These are phyloP conservation scores for Borealophlyctis nickersoniae DNA, from an alignment of 192 early-diverging fungal species.

Conservation along the genomic window DNA sequence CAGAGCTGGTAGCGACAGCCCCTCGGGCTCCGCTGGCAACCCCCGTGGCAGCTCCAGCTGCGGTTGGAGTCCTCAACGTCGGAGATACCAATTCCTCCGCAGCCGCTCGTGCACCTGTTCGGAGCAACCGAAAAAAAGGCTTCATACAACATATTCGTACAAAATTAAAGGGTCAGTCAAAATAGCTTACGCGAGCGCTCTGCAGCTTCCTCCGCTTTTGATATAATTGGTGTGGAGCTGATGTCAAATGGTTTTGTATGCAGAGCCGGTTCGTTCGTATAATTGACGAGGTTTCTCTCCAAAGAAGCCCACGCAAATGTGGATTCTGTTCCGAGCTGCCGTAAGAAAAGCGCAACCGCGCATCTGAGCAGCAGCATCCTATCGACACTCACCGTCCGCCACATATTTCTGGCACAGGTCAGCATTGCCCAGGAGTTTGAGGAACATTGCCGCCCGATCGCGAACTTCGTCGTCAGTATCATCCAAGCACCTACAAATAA, in stretches of 20 bases:
- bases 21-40: not conserved
- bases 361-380: not conserved
- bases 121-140: no score
- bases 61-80: not conserved
- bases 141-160: no score
- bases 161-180: no score
- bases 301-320: slow-evolving; percentile 82
- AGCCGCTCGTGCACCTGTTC: slow-evolving; percentile 33
- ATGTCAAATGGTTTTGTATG: slow-evolving; percentile 74
- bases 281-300: slow-evolving; percentile 84
- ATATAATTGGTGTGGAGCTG: slow-evolving; percentile 72
- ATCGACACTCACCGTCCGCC: slow-evolving; percentile 67
- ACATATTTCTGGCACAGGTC: slow-evolving; percentile 65
- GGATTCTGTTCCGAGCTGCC: slow-evolving; percentile 50
- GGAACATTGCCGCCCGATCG: slow-evolving; percentile 87
- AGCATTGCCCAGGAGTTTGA: slow-evolving; percentile 73
- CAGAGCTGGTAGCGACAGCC: slow-evolving; percentile 5
- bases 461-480: slow-evolving; percentile 98
- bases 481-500: slow-evolving; percentile 76
- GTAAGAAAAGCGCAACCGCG: not conserved
- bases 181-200: slow-evolving; percentile 57
- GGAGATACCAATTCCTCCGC: slow-evolving; percentile 33
- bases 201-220: slow-evolving; percentile 81
- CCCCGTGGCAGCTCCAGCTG: not conserved
- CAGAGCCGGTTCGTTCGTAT: slow-evolving; percentile 66